Evolutionary conservation across 345 rosid genomes (phyloP).

Genomic region (Salix arbutifolia): DNA sequence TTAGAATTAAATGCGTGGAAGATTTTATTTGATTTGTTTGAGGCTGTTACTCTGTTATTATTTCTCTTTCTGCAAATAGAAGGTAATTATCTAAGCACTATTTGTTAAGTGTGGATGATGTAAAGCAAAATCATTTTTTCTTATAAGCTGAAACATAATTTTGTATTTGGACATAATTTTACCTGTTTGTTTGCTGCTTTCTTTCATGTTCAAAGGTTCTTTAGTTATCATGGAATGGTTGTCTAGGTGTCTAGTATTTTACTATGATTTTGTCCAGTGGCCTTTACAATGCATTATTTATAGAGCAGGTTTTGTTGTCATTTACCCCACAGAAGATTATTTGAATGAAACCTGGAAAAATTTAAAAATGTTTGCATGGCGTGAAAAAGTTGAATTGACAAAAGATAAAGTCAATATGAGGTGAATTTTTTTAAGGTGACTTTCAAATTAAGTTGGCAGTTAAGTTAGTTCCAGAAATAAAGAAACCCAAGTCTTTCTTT

Average conservation of each 20-base stretch:
- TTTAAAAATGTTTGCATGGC: not conserved
- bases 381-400: not conserved
- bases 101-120: not conserved
- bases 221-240: not conserved
- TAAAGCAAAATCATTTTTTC: not conserved
- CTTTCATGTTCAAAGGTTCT: not conserved
- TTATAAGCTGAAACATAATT: slow-evolving; percentile 5
- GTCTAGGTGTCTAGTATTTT: not conserved
- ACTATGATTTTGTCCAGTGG: not conserved
- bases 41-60: not conserved
- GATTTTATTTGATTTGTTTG: not conserved
- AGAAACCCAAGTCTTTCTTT: not conserved
- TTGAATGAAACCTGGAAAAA: not conserved
- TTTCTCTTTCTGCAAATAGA: not conserved
- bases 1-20: not conserved
- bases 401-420: too few relatives aligned
- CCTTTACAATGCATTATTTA: not conserved
- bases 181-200: slow-evolving; percentile 5
- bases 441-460: not conserved
- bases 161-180: slow-evolving; percentile 11
- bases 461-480: not conserved
- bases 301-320: not conserved
- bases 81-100: slow-evolving; percentile 5
- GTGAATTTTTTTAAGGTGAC: not conserved
- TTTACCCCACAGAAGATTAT: not conserved